phyloP scores from a whole-genome alignment of 306 rosid species.

The Quercus bicolor region DNA sequence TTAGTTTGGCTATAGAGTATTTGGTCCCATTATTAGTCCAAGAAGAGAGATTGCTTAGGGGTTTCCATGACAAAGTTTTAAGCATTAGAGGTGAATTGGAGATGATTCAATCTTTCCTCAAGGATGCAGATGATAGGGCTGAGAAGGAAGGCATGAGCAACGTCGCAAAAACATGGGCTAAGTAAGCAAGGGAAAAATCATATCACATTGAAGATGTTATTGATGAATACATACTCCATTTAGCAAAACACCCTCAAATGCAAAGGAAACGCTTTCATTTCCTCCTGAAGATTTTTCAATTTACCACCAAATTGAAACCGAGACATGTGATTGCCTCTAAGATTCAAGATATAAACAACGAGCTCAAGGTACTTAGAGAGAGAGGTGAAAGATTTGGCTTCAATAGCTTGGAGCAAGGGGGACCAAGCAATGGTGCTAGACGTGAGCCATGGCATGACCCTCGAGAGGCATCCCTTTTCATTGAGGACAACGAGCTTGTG shows the following conservation, averaged over 20 bases:
- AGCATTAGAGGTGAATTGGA: not conserved
- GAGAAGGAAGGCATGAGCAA: not conserved
- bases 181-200: not conserved
- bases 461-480: not conserved
- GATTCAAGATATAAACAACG: not conserved
- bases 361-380: not conserved
- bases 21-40: not conserved
- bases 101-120: not conserved
- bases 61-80: not conserved
- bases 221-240: not conserved
- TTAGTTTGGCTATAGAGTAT: not conserved
- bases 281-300: too few relatives aligned
- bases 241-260: not conserved
- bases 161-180: not conserved
- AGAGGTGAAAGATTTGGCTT: not conserved
- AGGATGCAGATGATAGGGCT: not conserved
- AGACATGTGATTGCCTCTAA: not conserved
- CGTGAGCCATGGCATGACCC: too few relatives aligned
- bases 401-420: not conserved
- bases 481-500: not conserved
- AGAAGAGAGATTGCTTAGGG: not conserved
- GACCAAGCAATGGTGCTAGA: too few relatives aligned
- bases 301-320: too few relatives aligned
- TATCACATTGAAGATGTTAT: constrained; percentile 13
- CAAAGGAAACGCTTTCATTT: not conserved